Evolutionary conservation across 1,139 yeast species (phyloP).

Genomic region (Zygoascus meyerae): DNA sequence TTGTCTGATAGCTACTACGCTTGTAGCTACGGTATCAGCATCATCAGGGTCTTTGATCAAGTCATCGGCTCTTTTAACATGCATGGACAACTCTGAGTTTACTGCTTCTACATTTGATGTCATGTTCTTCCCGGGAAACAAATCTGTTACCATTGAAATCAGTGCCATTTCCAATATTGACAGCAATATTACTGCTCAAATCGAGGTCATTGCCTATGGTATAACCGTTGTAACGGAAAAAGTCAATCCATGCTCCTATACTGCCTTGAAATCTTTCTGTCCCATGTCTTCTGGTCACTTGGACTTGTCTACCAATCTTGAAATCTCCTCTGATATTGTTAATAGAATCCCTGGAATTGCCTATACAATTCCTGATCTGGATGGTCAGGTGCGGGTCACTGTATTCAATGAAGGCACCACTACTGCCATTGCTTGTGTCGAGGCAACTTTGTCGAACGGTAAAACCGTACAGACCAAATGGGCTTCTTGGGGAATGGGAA

Average conservation of each 20-base stretch:
- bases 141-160: slow-evolving; percentile 58
- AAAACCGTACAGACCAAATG: slow-evolving; percentile 91
- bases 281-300: slow-evolving; percentile 86
- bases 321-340: slow-evolving; percentile 38
- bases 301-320: slow-evolving; percentile 53
- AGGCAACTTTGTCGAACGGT: slow-evolving; percentile 79
- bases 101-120: slow-evolving; percentile 86
- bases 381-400: slow-evolving; percentile 78
- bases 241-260: slow-evolving; percentile 58
- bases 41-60: slow-evolving; percentile 31
- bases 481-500: slow-evolving; percentile 97
- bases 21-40: too few species aligned
- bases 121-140: slow-evolving; percentile 58
- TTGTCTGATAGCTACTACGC: too few species aligned
- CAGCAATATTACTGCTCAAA: slow-evolving; percentile 63
- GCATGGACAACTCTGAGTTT: slow-evolving; percentile 87
- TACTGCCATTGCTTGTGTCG: slow-evolving; percentile 79
- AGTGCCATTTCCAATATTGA: slow-evolving; percentile 76
- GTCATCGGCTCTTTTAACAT: slow-evolving; percentile 78
- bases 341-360: slow-evolving; percentile 72
- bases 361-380: slow-evolving; percentile 87
- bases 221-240: slow-evolving; percentile 52
- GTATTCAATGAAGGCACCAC: slow-evolving; percentile 44
- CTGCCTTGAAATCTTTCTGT: slow-evolving; percentile 49
- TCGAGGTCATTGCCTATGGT: slow-evolving; percentile 80